Base-by-base conservation (phyloP, 169 alveolate genomes). In the Blepharisma undulans region DNA sequence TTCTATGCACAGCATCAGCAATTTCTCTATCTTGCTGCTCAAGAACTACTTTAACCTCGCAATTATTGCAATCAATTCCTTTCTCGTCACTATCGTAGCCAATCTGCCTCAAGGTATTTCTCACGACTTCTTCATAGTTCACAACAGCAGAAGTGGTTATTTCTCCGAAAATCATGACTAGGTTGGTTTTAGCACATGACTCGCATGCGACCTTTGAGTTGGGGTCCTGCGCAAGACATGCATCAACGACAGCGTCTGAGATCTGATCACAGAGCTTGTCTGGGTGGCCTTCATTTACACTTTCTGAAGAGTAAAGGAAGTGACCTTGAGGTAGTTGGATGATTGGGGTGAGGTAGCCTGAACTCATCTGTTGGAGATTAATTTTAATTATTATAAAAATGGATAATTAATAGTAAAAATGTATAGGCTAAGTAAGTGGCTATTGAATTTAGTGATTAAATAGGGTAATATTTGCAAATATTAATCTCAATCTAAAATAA, bases 201-300 rank as follows among this genome's bases (percentile, higher is more conserved):
- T 98, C 99, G 94, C 99, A 98, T 77, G 99, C 99, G 81, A 97
- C 99, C 94, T 95, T 97, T 82, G 97, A 97, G 72, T 98, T 93
- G 14, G 99, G 99, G 91, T 99, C 99, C 92, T 96, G 97, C 59
- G 94, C 97, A 25, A 99, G 96, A 95, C 99, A 99, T n/a, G 99
- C 99, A 92, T 99, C 99, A 34, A 99, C 98, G 78, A 99, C 98
- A 21, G 99, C 99, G 94, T 99, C 99, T 2, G 99, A 98, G n/a
- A 99, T 98, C 94, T 98, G 99, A 92, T 99, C 99, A 95, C 99
- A 99, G 59, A 99, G 95, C 96, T 99, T 99, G 96, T 99, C 99
- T 0, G 99, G 99, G 89, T 99, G 99, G 29, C 99, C 99, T 86
- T 99, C 99, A 84, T 99, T 98, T 72, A 99, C 99, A 36, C 99